Evolutionary conservation across 2,329 filamentous ascomycete genomes (phyloP), one percentile per base, ranked within the genome.

Genomic region (Laburnicola sp.): DNA sequence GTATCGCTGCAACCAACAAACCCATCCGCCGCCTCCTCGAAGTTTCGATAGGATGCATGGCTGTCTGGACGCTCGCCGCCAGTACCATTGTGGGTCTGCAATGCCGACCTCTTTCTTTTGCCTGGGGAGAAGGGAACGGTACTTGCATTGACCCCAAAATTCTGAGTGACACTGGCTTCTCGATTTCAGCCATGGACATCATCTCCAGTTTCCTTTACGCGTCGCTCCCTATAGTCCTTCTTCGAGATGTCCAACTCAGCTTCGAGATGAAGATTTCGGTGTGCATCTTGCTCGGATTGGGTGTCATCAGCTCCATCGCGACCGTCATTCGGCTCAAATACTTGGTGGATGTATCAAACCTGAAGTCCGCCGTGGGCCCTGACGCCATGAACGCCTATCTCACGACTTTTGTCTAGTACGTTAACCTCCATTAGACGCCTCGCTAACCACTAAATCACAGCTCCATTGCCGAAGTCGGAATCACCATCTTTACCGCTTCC

Each of bases 161-260:
- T 10, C 32, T 50, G 34, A 32, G 6, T 5, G 45, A 50, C 39
- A 45, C 41, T 39, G 48, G 48, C 6, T 50, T 45, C 26, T 35
- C 48, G 4, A 38, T 50, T 21, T 50, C 48, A 11, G 48, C 48
- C 11, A 50, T 50, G 48, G 48, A 50, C 35, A 50, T 50, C 9
- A 26, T 34, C 11, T 50, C 48, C 7, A 50, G 48, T 39, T 45
- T 43, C 22, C 32, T 50, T 5, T 50, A 45, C 26, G 48, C 48
- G n/a, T 23, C 41, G 9, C 6, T 50, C 7, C 48, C 48, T n/a
- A 25, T 50, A 11, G 37, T 44, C 34, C 32, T 50, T 11, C 41
- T 50, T 5, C 32, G 41, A 22, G 41, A 32, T 22, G 41, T 50
- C 16, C 48, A 50, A 34, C 41, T 50, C 25, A 50, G 41, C 41